Conservation (phyloP, 2,329 filamentous ascomycete genomes). For the Fusarium austroafricanum region DNA sequence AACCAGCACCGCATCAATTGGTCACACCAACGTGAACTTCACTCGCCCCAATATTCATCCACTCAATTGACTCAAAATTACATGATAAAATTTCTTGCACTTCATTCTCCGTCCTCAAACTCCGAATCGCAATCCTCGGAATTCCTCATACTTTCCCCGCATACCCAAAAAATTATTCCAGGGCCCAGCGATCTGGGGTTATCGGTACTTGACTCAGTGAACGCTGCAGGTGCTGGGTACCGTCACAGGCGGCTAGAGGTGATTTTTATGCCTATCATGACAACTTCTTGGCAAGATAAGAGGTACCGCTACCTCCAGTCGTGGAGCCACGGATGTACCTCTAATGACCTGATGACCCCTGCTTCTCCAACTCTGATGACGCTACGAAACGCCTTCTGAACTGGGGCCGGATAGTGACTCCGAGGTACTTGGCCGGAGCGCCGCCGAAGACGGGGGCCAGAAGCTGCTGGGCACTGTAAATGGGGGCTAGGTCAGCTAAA, state of each 20-base stretch:
- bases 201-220: conserved; percentile 41
- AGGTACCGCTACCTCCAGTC: neutral
- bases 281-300: conserved; percentile 23
- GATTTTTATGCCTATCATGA: neutral
- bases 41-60: neutral
- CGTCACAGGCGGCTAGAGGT: neutral
- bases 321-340: conserved; percentile 9
- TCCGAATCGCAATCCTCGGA: conserved; percentile 30
- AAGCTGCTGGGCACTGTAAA: conserved; percentile 20
- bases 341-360: conserved; percentile 27
- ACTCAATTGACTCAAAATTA: conserved; percentile 17
- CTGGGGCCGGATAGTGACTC: conserved; percentile 38
- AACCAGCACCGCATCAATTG: neutral
- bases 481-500: conserved; percentile 10
- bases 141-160: conserved; percentile 28
- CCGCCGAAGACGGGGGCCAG: conserved; percentile 22
- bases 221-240: conserved; percentile 8
- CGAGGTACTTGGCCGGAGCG: conserved; percentile 37
- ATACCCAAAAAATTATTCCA: conserved; percentile 14
- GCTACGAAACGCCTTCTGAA: conserved; percentile 22
- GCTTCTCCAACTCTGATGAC: conserved; percentile 34
- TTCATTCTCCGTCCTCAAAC: conserved; percentile 24
- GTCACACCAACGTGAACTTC: neutral
- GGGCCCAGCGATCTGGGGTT: conserved; percentile 25
- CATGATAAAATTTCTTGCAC: conserved; percentile 17